A percentile compares a stretch with the other conserved stretches of the same genome.
phyloP scores from a whole-genome alignment of 2,329 filamentous ascomycete species.

The Rutstroemia sp. region DNA sequence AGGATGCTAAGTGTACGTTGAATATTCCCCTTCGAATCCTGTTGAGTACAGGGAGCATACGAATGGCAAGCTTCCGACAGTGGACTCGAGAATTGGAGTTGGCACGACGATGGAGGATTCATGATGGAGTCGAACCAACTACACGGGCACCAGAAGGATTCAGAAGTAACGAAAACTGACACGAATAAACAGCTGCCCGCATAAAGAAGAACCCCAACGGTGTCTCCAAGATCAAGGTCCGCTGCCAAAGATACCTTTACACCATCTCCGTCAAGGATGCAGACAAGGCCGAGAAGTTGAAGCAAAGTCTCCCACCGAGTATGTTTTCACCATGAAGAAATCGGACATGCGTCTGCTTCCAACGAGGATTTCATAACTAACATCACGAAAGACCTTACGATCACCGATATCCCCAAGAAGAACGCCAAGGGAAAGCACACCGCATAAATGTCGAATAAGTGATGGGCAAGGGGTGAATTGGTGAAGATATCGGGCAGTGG shows the following conservation, averaged over 20 bases:
- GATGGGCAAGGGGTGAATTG: background rate
- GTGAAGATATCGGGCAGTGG: slow-evolving; percentile 7
- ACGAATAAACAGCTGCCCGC: slow-evolving; percentile 59
- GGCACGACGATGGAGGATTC: background rate
- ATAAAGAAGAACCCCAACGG: slow-evolving; percentile 90
- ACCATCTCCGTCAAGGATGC: slow-evolving; percentile 96
- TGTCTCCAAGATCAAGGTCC: slow-evolving; percentile 99
- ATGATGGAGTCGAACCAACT: background rate
- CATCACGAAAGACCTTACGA: slow-evolving; percentile 42
- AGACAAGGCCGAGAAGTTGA: slow-evolving; percentile 99
- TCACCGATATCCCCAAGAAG: slow-evolving; percentile 55
- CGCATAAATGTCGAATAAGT: slow-evolving; percentile 18
- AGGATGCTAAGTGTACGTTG: slow-evolving; percentile 96
- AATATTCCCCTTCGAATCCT: background rate
- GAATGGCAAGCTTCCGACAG: background rate
- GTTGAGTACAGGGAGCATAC: no score
- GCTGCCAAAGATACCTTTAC: slow-evolving; percentile 94
- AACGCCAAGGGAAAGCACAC: slow-evolving; percentile 38
- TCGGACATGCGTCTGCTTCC: no score
- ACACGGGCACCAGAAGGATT: background rate
- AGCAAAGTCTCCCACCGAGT: slow-evolving; percentile 98
- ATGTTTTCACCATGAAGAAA: slow-evolving; percentile 37
- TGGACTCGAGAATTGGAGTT: background rate
- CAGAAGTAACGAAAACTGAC: slow-evolving; percentile 12
- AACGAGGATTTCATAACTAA: no score